Percentiles rank a stretch among this genome's conserved stretches.
Evolutionary conservation across 1,284 basidiomycete genomes (phyloP).

Genomic region (Marasmius sp.): DNA sequence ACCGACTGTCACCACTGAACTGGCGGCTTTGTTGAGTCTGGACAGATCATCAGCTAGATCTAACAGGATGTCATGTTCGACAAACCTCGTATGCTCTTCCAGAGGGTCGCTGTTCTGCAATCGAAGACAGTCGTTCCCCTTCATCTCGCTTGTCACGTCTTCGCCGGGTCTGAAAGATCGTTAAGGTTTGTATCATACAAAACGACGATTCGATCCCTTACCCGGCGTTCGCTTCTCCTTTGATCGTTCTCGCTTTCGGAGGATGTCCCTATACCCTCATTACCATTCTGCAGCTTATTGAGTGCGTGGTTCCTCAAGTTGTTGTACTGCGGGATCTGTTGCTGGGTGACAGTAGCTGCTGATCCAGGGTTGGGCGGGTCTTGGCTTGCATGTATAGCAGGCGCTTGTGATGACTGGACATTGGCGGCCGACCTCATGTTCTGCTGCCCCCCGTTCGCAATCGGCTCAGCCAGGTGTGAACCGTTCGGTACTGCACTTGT

Average conservation of each 20-base stretch:
- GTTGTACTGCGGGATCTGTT: neutral
- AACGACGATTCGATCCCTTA: neutral
- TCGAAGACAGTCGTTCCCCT: neutral
- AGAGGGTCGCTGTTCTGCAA: neutral
- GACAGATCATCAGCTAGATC: neutral
- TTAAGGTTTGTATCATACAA: too few relatives aligned
- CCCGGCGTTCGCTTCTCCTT: neutral
- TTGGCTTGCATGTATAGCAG: neutral
- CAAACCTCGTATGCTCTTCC: neutral
- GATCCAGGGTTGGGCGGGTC: neutral
- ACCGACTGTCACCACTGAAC: neutral
- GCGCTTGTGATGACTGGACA: neutral
- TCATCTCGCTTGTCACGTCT: neutral
- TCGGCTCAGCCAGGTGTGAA: neutral
- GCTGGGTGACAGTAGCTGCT: neutral
- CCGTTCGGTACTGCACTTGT: neutral
- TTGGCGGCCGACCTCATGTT: neutral
- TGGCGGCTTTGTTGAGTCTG: neutral
- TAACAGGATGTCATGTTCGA: neutral
- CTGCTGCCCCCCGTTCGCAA: neutral
- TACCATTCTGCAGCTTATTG: neutral
- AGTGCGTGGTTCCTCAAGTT: neutral
- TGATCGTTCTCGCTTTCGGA: constrained; percentile 8
- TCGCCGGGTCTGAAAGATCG: constrained; percentile 1
- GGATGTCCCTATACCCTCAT: neutral